These are phyloP conservation scores for Ceratobasidium sp. DNA, from an alignment of 1,284 basidiomycete species.

Conservation along the genomic window DNA sequence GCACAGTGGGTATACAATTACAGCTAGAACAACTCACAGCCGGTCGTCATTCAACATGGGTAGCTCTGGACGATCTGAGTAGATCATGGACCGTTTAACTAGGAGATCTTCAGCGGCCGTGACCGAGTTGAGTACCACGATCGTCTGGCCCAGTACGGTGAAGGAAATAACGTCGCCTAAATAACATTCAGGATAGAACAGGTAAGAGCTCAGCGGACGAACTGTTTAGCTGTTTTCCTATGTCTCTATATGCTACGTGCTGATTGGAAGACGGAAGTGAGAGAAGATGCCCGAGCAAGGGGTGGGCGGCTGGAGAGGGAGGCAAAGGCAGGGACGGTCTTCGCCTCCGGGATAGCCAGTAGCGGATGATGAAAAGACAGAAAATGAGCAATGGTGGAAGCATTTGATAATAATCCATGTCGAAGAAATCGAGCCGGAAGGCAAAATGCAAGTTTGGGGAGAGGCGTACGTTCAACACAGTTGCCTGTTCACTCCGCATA, in stretches of 20 bases:
- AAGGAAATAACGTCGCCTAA: conserved; percentile 39
- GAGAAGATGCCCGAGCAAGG: conserved; percentile 19
- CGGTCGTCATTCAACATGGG: conserved; percentile 29
- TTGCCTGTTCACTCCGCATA: too few species aligned
- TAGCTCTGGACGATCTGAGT: conserved; percentile 41
- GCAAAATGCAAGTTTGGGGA: too few species aligned
- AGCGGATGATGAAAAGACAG: too few species aligned
- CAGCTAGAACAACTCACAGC: background rate
- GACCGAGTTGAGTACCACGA: conserved; percentile 47
- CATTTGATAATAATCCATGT: too few species aligned
- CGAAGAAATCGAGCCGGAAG: too few species aligned
- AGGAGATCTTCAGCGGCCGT: conserved; percentile 45
- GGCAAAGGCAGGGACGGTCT: too few species aligned
- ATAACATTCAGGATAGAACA: background rate
- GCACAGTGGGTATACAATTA: background rate
- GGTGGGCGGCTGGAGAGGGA: too few species aligned
- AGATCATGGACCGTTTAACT: conserved; percentile 46
- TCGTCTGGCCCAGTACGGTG: conserved; percentile 32
- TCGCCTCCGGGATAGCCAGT: too few species aligned
- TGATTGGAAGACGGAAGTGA: conserved; percentile 17
- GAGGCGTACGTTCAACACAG: too few species aligned
- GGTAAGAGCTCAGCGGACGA: background rate
- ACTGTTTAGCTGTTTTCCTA: conserved; percentile 27
- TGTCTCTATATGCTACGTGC: conserved; percentile 23
- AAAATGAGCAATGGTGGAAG: too few species aligned